These are phyloP conservation scores for Monosporascus sp. DNA, from an alignment of 2,329 filamentous ascomycete genomes.

Conservation along the genomic window DNA sequence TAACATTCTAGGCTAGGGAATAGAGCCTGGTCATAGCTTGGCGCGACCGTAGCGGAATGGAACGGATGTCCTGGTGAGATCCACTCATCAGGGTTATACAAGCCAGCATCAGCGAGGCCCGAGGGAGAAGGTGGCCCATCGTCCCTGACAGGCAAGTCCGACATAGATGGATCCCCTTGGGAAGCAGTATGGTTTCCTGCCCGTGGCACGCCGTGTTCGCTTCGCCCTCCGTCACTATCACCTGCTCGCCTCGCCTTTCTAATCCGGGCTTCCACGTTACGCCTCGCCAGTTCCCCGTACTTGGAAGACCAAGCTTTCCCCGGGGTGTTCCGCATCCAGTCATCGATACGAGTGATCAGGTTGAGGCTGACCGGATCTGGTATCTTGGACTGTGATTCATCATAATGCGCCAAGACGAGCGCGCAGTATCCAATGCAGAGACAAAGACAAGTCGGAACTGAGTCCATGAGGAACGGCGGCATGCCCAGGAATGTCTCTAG, in stretches of 20 bases:
- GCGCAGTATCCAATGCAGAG: constrained; percentile 30
- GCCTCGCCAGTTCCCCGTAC: constrained; percentile 23
- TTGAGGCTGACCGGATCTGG: constrained; percentile 21
- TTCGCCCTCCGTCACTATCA: not conserved
- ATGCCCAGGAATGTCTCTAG: constrained; percentile 28
- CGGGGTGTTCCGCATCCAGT: constrained; percentile 24
- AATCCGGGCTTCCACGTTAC: constrained; percentile 24
- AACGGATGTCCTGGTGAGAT: not conserved
- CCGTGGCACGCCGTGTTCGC: not conserved
- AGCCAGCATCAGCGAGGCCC: not conserved
- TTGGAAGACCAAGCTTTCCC: constrained; percentile 28
- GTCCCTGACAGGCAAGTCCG: not conserved
- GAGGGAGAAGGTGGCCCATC: not conserved
- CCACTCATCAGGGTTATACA: not conserved
- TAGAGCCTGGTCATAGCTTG: constrained; percentile 2
- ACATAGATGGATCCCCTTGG: not conserved
- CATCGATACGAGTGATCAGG: constrained; percentile 23
- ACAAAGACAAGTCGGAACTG: constrained; percentile 23
- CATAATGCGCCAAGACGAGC: constrained; percentile 27
- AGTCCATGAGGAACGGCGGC: constrained; percentile 25
- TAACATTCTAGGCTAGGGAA: constrained; percentile 19
- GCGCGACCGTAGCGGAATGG: not conserved
- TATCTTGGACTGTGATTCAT: constrained; percentile 25
- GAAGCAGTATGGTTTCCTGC: not conserved
- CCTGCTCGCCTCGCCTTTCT: not conserved